phyloP scores from a whole-genome alignment of 2,329 filamentous ascomycete species.

The Arthrobotrys conoides region DNA sequence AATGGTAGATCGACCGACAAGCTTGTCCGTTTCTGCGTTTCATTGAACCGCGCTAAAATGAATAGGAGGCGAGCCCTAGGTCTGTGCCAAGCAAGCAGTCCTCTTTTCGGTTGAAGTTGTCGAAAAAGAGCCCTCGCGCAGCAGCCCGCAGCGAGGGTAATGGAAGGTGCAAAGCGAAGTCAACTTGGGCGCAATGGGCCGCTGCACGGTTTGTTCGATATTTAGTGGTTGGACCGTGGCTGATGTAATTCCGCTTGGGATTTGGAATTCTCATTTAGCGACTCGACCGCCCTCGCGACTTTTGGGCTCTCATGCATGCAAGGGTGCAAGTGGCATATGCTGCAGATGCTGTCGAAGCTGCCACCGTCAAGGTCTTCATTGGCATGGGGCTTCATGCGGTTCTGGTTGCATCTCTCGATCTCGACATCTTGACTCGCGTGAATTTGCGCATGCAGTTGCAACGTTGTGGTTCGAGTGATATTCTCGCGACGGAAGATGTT shows the following conservation, averaged over 20 bases:
- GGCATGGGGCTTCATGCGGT: slow-evolving; percentile 3
- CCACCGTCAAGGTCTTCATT: slow-evolving; percentile 16
- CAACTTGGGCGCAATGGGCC: slow-evolving; percentile 19
- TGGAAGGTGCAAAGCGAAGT: slow-evolving; percentile 23
- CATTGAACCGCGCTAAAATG: slow-evolving; percentile 45
- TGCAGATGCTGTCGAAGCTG: slow-evolving; percentile 19
- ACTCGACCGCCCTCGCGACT: slow-evolving; percentile 21
- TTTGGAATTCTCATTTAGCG: slow-evolving; percentile 57
- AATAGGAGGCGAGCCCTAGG: slow-evolving; percentile 54
- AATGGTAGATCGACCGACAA: slow-evolving; percentile 42
- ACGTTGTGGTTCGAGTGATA: no score
- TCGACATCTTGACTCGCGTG: slow-evolving; percentile 20
- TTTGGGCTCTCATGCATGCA: slow-evolving; percentile 13
- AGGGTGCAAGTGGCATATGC: slow-evolving; percentile 11
- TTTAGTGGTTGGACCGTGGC: slow-evolving; percentile 41
- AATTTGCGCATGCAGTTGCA: neutral
- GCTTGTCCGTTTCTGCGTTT: slow-evolving; percentile 51
- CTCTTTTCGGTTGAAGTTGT: slow-evolving; percentile 59
- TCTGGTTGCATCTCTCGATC: slow-evolving; percentile 15
- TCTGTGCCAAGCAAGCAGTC: slow-evolving; percentile 43
- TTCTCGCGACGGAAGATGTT: neutral
- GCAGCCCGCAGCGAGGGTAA: slow-evolving; percentile 31
- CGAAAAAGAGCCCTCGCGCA: slow-evolving; percentile 35
- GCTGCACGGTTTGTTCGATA: slow-evolving; percentile 56
- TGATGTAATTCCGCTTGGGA: slow-evolving; percentile 57